Conservation (phyloP, 208 protist genomes). For the Leishmania aethiopica region DNA sequence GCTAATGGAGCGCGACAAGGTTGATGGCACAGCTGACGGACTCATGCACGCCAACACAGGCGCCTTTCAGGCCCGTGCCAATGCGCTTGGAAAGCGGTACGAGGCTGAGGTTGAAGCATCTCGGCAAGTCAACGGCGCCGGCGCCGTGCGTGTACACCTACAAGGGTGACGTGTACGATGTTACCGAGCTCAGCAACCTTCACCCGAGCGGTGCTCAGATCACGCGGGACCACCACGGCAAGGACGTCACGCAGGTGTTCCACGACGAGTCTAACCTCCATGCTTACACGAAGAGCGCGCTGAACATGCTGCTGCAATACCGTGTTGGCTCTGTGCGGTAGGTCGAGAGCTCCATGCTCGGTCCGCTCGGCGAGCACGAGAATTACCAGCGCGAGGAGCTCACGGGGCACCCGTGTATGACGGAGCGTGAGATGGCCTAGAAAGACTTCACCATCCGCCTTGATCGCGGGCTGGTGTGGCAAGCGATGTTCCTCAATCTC, state of each 20-base stretch:
- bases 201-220: constrained; percentile 77
- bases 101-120: constrained; percentile 14
- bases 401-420: constrained; percentile 56
- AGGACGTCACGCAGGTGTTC: constrained; percentile 45
- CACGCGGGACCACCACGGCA: constrained; percentile 52
- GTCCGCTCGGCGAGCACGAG: constrained; percentile 18
- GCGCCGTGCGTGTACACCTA: constrained; percentile 50
- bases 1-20: constrained; percentile 16
- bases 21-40: constrained; percentile 31
- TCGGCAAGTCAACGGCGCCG: background rate
- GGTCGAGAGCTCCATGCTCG: constrained; percentile 11
- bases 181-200: constrained; percentile 66
- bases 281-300: constrained; percentile 40
- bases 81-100: constrained; percentile 2
- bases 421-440: constrained; percentile 44
- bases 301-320: constrained; percentile 62
- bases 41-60: constrained; percentile 28
- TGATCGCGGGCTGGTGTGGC: constrained; percentile 47
- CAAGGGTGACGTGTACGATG: constrained; percentile 74
- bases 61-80: constrained; percentile 44
- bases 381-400: constrained; percentile 46
- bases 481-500: constrained; percentile 44
- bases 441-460: constrained; percentile 51
- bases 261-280: constrained; percentile 62
- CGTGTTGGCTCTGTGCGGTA: constrained; percentile 34